These are phyloP conservation scores for Pseudonectria buxi DNA, from an alignment of 2,329 filamentous ascomycete species.

Conservation along the genomic window DNA sequence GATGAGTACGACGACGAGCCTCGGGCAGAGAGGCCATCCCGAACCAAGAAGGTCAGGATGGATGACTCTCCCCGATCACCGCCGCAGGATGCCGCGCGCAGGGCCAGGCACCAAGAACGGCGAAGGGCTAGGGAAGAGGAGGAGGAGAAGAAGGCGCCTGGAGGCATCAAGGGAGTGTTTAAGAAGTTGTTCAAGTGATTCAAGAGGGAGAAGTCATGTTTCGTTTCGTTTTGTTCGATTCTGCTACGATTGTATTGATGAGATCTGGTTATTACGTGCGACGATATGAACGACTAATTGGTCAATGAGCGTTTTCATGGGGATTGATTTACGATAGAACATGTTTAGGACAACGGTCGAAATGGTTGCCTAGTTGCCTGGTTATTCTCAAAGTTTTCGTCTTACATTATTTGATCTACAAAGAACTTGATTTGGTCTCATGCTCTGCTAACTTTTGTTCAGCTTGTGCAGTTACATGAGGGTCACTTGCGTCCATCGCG, in stretches of 20 bases:
- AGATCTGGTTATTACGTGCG: constrained; percentile 17
- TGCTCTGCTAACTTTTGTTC: too few relatives aligned
- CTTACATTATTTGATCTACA: too few relatives aligned
- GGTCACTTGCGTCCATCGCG: too few relatives aligned
- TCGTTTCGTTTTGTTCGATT: constrained; percentile 9
- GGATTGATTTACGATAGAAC: not conserved
- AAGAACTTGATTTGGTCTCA: too few relatives aligned
- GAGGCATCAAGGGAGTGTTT: constrained; percentile 24
- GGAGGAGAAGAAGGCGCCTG: constrained; percentile 22
- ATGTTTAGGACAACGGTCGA: constrained; percentile 10
- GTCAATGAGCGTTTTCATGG: constrained; percentile 8
- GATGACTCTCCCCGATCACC: constrained; percentile 11
- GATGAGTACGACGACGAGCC: constrained; percentile 7
- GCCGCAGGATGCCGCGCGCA: constrained; percentile 27
- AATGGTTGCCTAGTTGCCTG: not conserved
- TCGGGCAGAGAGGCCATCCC: constrained; percentile 13
- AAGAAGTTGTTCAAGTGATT: constrained; percentile 24
- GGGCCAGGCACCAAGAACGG: constrained; percentile 27
- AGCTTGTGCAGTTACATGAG: too few relatives aligned
- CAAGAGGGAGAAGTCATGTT: constrained; percentile 5
- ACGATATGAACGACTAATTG: constrained; percentile 17
- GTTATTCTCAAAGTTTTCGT: too few relatives aligned
- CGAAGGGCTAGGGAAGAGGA: constrained; percentile 26
- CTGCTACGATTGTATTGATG: constrained; percentile 16
- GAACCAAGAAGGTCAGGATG: constrained; percentile 19